Conservation (phyloP, 768 basidiomycete genomes). For the Boletales sp. region DNA sequence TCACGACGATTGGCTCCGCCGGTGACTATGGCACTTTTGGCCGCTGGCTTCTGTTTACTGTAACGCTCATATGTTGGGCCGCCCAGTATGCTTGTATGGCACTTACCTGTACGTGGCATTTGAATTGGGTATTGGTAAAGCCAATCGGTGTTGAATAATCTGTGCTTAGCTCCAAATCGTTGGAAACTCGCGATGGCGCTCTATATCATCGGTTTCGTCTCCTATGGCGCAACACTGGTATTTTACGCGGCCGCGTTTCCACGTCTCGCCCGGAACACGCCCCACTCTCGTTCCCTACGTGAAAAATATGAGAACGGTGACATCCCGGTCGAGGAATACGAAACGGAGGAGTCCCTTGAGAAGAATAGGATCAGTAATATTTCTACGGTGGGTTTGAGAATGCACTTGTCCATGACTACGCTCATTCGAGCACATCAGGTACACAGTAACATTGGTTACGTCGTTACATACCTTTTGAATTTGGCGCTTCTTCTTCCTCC, state of each 20-base stretch:
- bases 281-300: slow-evolving; percentile 51
- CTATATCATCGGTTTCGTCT: slow-evolving; percentile 76
- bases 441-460: slow-evolving; percentile 76
- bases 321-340: slow-evolving; percentile 59
- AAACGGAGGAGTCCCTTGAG: slow-evolving; percentile 72
- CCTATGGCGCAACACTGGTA: slow-evolving; percentile 77
- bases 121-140: neutral
- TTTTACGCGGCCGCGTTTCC: slow-evolving; percentile 81
- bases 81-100: slow-evolving; percentile 77
- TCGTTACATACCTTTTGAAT: slow-evolving; percentile 61
- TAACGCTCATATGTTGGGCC: slow-evolving; percentile 76
- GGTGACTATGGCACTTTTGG: slow-evolving; percentile 50
- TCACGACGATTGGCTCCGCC: slow-evolving; percentile 67
- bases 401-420: too few species aligned
- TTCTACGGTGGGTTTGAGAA: slow-evolving; percentile 54
- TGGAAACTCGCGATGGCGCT: slow-evolving; percentile 79
- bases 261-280: slow-evolving; percentile 75
- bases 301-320: slow-evolving; percentile 58
- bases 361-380: slow-evolving; percentile 86
- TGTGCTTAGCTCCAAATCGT: slow-evolving; percentile 45
- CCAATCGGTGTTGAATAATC: neutral
- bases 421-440: slow-evolving; percentile 37
- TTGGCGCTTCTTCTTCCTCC: slow-evolving; percentile 65
- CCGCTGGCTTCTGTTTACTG: slow-evolving; percentile 68
- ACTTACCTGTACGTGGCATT: slow-evolving; percentile 52